Evolutionary conservation across 768 basidiomycete genomes (phyloP), one percentile per base, ranked within the genome.

Genomic region (Postia placenta): DNA sequence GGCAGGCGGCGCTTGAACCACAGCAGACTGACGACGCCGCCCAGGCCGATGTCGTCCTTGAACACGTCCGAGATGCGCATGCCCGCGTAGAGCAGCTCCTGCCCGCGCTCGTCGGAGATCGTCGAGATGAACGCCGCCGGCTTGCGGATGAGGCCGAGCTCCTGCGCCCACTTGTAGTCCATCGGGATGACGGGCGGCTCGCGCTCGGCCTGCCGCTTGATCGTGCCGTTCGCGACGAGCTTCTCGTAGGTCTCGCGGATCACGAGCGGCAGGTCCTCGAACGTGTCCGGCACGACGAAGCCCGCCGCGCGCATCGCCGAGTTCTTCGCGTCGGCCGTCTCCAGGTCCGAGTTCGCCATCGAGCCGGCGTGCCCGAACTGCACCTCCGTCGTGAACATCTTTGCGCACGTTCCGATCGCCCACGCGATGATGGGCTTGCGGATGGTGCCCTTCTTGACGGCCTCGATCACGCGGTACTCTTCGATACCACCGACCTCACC

Each of bases 101-200:
- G 94, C 0, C 96, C 96, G 63, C 95, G 89, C 76, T 98, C 96
- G 70, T 99, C 96, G 42, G 93, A 96, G 71, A 98, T 99, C 56
- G 96, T 96, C 26, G 93, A 96, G 75, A 96, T 95, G 77, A 95
- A 96, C 2, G 96, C 93, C 33, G 95, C 94, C 17, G 94, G 96
- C 73, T 97, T 98, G 66, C 95, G 87, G 73, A 98, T 94, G 64
- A 99, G 83, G 49, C 95, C 95, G 48, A 97, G 85, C 73, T 96
- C 92, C 72, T 94, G 91, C 28, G 94, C 94, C 95, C 95, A 97
- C 77, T 98, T 97, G 84, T 97, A 99, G 73, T 99, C 95, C 92
- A 98, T 97, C n/a, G 95, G 95, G 65, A 98, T 97, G 49, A 88
- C 83, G 9, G 95, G 95, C 4, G 94, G 92, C 20, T 92, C 89